Base-by-base conservation (phyloP, 1,284 basidiomycete genomes). In the Pulveroboletus sp. region DNA sequence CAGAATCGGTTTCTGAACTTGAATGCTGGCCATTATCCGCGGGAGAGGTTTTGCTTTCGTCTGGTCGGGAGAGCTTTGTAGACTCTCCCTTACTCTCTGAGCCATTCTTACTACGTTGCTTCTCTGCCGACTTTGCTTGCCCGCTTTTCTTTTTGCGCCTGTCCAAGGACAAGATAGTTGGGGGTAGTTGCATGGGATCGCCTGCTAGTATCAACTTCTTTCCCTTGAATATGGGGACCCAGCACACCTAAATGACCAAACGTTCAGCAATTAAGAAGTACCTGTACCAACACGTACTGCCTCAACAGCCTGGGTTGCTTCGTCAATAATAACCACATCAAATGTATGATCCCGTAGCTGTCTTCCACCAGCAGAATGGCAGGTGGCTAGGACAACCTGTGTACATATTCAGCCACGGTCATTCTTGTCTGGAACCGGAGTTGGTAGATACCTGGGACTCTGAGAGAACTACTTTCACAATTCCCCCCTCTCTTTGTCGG, bases 221-320 rank as follows among this genome's bases (percentile, higher is more conserved):
- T 3, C 84, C 87, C 72, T 94, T 95, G 69, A 96, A 82, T 49
- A 98, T 91, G 1, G 96, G 95, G 31, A 98, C 87, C 95, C 96
- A 98, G 73, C 96, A 98, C 4, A 91, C 90, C 90, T 92, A 56
- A 31, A 61, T 57, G n/a, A 57, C 35, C 17, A 56, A 8, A 18
- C 18, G 5, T 20, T 56, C 3, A 57, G 39, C 18, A 4, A 24
- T 18, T 36, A 26, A 50, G 39, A 17, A 18, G 64, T 75, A 63
- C 17, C 5, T 29, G 26, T 33, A 22, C 10, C 18, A 20, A 20
- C n/a, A 57, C 69, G 35, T 67, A 94, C 92, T 10, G 94, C 91
- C 75, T 98, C 96, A n/a, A 97, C 72, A 4, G 94, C 96, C 72
- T 98, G 96, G 0, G 96, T 98, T 0, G 94, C 94, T 75, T 98